Conservation (phyloP, 305 asterid genomes). For the Fraxinus greggii region DNA sequence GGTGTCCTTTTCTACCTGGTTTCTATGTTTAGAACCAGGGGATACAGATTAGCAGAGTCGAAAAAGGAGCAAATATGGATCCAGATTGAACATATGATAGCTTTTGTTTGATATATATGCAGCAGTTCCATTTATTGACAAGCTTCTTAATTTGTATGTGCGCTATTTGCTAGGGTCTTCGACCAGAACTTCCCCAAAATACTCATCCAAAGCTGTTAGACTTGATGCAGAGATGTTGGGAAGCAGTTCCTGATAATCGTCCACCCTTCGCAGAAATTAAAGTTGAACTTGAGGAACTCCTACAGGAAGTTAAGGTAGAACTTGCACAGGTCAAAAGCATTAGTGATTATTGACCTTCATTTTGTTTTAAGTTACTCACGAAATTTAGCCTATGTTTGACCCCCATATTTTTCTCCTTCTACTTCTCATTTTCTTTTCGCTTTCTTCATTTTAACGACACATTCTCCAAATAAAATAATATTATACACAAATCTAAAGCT, state of each 20-base stretch:
- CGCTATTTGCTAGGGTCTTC: slow-evolving; percentile 61
- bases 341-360: not conserved
- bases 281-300: slow-evolving; percentile 65
- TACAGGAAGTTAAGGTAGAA: slow-evolving; percentile 55
- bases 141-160: not conserved
- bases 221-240: slow-evolving; percentile 90
- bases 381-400: no score
- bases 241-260: slow-evolving; percentile 51
- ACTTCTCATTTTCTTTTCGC: no score
- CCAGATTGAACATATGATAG: not conserved
- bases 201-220: slow-evolving; percentile 63
- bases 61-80: not conserved
- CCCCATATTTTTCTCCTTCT: no score
- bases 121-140: not conserved
- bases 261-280: slow-evolving; percentile 66
- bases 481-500: no score
- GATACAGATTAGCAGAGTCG: not conserved
- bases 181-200: slow-evolving; percentile 73
- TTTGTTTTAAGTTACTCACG: not conserved
- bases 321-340: not conserved
- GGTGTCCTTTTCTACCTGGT: not conserved
- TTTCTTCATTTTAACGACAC: no score
- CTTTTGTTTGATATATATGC: not conserved
- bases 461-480: no score
- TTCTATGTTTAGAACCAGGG: not conserved